These are phyloP conservation scores for Carex cristatella DNA, from an alignment of 176 grass and related monocot species.

Conservation along the genomic window DNA sequence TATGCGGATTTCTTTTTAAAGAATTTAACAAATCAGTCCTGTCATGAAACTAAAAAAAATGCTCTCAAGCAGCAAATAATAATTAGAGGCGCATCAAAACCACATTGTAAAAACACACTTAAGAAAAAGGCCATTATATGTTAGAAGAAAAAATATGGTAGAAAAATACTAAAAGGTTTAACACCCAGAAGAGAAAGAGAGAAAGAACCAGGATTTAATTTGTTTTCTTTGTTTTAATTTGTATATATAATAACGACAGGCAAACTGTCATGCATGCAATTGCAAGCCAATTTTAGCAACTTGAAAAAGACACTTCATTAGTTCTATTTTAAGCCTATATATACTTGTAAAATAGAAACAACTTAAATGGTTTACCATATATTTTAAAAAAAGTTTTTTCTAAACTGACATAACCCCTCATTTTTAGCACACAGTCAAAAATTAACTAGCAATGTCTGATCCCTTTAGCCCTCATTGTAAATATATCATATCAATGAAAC, in stretches of 20 bases:
- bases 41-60: neutral
- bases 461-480: neutral
- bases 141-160: neutral
- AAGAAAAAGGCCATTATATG: too few relatives aligned
- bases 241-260: neutral
- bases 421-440: neutral
- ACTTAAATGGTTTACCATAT: neutral
- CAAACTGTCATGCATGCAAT: neutral
- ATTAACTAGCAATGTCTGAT: conserved; percentile 7
- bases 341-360: conserved; percentile 1
- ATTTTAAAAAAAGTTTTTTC: neutral
- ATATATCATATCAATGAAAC: neutral
- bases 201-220: neutral
- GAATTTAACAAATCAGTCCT: neutral
- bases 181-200: neutral
- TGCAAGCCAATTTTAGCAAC: neutral
- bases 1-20: neutral
- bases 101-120: neutral
- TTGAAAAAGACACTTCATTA: conserved; percentile 1
- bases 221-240: neutral
- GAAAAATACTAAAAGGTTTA: neutral
- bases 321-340: neutral
- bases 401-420: conserved; percentile 1
- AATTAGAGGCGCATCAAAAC: neutral
- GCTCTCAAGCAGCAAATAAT: neutral